Base-by-base conservation (phyloP, 495 filamentous ascomycete genomes). In the Gamarada debralockiae region DNA sequence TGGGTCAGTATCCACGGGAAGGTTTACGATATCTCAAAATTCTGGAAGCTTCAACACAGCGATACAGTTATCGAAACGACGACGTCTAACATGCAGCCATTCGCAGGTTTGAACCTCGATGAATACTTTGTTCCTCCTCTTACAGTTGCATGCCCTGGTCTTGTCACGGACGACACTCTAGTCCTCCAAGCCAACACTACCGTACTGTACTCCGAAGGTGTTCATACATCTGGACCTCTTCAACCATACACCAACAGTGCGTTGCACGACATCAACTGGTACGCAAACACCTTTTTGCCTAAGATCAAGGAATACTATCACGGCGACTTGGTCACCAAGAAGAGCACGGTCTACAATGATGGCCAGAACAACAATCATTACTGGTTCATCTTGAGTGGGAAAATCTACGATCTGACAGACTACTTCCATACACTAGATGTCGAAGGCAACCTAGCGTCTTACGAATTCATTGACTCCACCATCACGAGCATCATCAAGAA, bases 11-110 rank as follows among this genome's bases (percentile, higher is more conserved):
- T 93, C 53, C 84, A 83, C 57, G 93, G 93, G 34, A 80, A 81
- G 23, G 95, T 98, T 27, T 98, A 97, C 71, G 95, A 98, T 65
- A 84, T 97, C 50, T 66, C 82, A 38, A 86, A 88, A 48, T 98
- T 97, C 67, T 95, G 85, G 82, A 86, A 78, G 52, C 65, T 77
- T 20, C 79, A 92, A 49, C 93, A 98, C 71, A 90, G 89, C 65
- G 87, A 92, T 63, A 78, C 66, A 22, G 71, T 72, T 48, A 71
- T 84, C 31, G 85, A 83, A 12, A 85, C 80, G 0, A 50, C 50
- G 0, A 63, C 68, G 3, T 74, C 84, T 10, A 66, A 65, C 31
- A 97, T 97, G 93, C 60, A 80, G 50, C 81, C 76, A 3, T 85
- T 92, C 58, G 90, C 79, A 37, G 93, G 92, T 14, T 38, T 81